phyloP scores from a whole-genome alignment of 2,329 filamentous ascomycete genomes.

The Neurospora sp. region DNA sequence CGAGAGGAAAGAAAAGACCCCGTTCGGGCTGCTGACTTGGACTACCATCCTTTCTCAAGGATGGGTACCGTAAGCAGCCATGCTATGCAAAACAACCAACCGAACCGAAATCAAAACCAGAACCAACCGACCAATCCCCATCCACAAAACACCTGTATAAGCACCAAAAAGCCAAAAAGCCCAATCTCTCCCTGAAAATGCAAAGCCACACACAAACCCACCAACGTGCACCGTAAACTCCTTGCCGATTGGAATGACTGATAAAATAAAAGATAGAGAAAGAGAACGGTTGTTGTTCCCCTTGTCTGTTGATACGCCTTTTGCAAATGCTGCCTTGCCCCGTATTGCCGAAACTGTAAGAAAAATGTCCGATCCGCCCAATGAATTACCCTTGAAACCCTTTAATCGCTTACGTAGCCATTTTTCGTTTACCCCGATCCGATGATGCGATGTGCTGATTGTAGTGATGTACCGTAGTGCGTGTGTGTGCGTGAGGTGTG shows the following conservation, averaged over 20 bases:
- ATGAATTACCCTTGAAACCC: background rate
- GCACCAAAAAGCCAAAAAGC: background rate
- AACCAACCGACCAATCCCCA: background rate
- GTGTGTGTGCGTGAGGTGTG: background rate
- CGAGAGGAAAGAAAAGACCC: background rate
- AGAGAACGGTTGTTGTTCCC: background rate
- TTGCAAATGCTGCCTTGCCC: background rate
- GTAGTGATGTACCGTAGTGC: background rate
- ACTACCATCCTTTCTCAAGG: background rate
- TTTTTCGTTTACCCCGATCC: background rate
- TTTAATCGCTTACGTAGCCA: background rate
- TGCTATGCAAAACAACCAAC: background rate
- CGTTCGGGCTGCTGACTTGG: background rate
- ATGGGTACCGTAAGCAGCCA: background rate
- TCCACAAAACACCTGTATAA: background rate
- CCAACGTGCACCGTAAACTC: background rate
- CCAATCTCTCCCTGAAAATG: background rate
- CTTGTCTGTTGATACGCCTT: background rate
- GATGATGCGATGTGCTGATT: background rate
- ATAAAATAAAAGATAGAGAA: background rate
- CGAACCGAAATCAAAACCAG: background rate
- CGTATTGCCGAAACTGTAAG: background rate
- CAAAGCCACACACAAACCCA: background rate
- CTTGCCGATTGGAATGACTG: background rate
- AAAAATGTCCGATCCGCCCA: background rate